Evolutionary conservation across 352 stramenopile species (phyloP).

Genomic region (Halophytophthora batemanensis): DNA sequence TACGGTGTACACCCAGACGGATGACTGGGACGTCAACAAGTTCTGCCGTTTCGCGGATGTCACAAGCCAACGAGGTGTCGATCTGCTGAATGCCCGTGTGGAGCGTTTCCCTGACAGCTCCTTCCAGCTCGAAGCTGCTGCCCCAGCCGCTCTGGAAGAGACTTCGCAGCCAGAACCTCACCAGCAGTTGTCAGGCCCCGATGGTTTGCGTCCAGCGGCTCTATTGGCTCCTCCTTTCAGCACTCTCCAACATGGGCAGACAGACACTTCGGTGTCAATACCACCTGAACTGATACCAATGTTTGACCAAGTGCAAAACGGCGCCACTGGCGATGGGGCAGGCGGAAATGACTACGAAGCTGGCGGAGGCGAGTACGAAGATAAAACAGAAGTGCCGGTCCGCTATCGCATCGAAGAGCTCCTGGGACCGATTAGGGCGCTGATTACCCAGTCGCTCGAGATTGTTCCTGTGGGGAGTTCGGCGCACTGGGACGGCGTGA

Average conservation of each 20-base stretch:
- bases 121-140: conserved; percentile 18
- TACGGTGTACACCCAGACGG: conserved; percentile 62
- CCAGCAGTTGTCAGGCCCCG: conserved; percentile 23
- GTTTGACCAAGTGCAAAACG: too few relatives aligned
- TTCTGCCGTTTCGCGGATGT: conserved; percentile 78
- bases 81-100: conserved; percentile 69
- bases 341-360: conserved; percentile 7
- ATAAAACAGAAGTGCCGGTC: too few relatives aligned
- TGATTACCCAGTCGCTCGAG: conserved; percentile 62
- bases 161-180: conserved; percentile 5
- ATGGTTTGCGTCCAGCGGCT: conserved; percentile 16
- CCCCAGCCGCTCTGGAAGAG: conserved; percentile 11
- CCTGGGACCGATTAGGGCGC: conserved; percentile 32
- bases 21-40: conserved; percentile 61
- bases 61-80: conserved; percentile 76
- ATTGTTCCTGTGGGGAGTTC: conserved; percentile 55
- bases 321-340: too few relatives aligned
- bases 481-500: conserved; percentile 58
- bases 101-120: conserved; percentile 64
- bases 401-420: too few relatives aligned
- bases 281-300: too few relatives aligned
- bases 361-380: too few relatives aligned
- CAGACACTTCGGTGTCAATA: conserved; percentile 43
- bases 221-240: conserved; percentile 6
- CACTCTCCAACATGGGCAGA: conserved; percentile 36